Base-by-base conservation (phyloP, 176 grass and related monocot species). In the barley (Hordeum vulgare) region DNA sequence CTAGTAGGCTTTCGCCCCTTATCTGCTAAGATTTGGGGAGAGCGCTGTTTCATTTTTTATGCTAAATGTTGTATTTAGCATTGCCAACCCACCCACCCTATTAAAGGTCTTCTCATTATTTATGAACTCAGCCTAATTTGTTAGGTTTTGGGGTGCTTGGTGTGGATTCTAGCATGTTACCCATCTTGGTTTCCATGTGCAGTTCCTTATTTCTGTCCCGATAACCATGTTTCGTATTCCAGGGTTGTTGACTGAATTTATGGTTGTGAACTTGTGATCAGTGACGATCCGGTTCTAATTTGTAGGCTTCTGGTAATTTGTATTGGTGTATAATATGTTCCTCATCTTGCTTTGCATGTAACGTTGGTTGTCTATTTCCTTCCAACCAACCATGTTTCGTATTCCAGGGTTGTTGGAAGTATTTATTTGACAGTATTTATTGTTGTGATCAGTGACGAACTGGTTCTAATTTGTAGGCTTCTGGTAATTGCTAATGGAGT, bases 151-250 rank as follows among this genome's bases (percentile, higher is more conserved):
- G 9, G 29, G 53, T 54, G 14, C 5, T 27, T 53, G 0, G 10
- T 26, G 33, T 56, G 28, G 21, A 33, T 15, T 71, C 21, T 14
- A 49, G 27, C n/a, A 6, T 49, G 39, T 4, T 71, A 20, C 31
- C 12, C n/a, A n/a, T 57, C 11, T 21, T 64, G 51, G 31, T 65
- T 25, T 34, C 57, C 66, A 88, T 88, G 80, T 74, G 66, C 66
- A 2, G 21, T 15, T 25, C 11, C 44, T 71, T 66, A 6, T 21
- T 66, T 49, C 0, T 49, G 15, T 26, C 57, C 17, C 26, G 13
- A 15, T 27, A 82, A 72, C 41, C 72, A 21, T 54, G 3, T 41
- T 14, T 24, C n/a, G 8, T 76, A 13, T 35, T 44, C 23, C 37
- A 47, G 31, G 11, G 60, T 49, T 58, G 47, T 51, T 17, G 47